These are phyloP conservation scores for Pholiota conissans DNA, from an alignment of 768 basidiomycete genomes.

Conservation along the genomic window DNA sequence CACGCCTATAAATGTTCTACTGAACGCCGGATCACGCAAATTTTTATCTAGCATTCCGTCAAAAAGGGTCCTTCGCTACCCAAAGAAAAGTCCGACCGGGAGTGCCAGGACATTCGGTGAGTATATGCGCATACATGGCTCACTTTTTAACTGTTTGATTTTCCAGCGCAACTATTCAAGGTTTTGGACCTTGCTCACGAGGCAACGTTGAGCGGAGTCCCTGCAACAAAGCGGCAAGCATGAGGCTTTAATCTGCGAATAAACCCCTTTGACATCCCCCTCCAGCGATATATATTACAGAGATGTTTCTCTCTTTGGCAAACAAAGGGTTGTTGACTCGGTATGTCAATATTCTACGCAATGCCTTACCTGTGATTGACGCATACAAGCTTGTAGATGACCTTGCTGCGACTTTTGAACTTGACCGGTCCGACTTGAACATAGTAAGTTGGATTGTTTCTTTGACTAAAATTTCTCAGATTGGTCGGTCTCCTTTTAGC, in stretches of 20 bases:
- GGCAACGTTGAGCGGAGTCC: conserved; percentile 51
- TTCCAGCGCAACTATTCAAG: conserved; percentile 67
- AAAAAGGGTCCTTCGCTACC: conserved; percentile 31
- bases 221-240: conserved; percentile 65
- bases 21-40: background rate
- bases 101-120: conserved; percentile 42
- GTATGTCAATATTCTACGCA: conserved; percentile 36
- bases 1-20: background rate
- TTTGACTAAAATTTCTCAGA: background rate
- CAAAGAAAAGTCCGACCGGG: conserved; percentile 33
- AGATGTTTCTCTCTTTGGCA: conserved; percentile 76
- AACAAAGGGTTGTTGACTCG: conserved; percentile 76
- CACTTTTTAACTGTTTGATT: background rate
- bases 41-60: conserved; percentile 12
- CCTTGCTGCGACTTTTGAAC: conserved; percentile 76
- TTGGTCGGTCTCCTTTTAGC: conserved; percentile 19
- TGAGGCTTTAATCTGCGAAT: background rate
- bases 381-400: conserved; percentile 78
- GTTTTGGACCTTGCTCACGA: conserved; percentile 72
- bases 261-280: conserved; percentile 6
- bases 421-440: conserved; percentile 75
- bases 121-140: conserved; percentile 13
- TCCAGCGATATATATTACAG: conserved; percentile 86
- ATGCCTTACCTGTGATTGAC: background rate
- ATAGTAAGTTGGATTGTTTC: conserved; percentile 49